Base-by-base conservation (phyloP, 176 grass and related monocot species). In the Carex scoparia region DNA sequence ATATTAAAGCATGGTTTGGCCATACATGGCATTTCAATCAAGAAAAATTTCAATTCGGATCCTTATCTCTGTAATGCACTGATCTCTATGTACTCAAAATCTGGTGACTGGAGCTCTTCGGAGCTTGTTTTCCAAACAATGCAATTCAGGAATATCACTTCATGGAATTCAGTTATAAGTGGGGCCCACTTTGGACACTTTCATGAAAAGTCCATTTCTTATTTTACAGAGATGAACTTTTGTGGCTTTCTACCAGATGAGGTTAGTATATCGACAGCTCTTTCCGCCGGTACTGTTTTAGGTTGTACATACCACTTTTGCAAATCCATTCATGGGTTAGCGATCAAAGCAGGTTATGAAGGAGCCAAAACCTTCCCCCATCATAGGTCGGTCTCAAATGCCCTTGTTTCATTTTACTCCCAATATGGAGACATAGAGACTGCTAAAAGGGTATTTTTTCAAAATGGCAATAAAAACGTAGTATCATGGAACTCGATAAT, bases 401-500 rank as follows among this genome's bases (percentile, higher is more conserved):
- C 86, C 19, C 88, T 98, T 16, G 84, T 86, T 70, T 91, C 89
- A 80, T 93, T 94, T 18, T 98, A 94, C 68, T 93, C 59, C n/a
- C 82, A 48, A 7, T 78, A 38, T 84, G 86, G 85, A 38, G 61
- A 89, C 69, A 60, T 87, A 9, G 40, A 92, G 5, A 68, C 80
- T 55, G 86, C 89, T 0, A 79, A 85, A 65, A 37, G 74, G 70
- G 46, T 97, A 13, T 92, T 94, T 85, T 35, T 79, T 9, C 59
- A 59, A 62, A 76, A 59, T 90, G 48, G 1, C 1, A 85, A 88
- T 78, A 93, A 69, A 85, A 97, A 86, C 61, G 84, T 87, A 61
- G 82, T 94, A 73, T 93, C 92, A 53, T 94, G 89, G 92, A 94
- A 97, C 88, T 79, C 90, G 8, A 86, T 93, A 93, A 93, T 97